These are phyloP conservation scores for Cornus kousa DNA, from an alignment of 148 eudicot species.

Conservation along the genomic window DNA sequence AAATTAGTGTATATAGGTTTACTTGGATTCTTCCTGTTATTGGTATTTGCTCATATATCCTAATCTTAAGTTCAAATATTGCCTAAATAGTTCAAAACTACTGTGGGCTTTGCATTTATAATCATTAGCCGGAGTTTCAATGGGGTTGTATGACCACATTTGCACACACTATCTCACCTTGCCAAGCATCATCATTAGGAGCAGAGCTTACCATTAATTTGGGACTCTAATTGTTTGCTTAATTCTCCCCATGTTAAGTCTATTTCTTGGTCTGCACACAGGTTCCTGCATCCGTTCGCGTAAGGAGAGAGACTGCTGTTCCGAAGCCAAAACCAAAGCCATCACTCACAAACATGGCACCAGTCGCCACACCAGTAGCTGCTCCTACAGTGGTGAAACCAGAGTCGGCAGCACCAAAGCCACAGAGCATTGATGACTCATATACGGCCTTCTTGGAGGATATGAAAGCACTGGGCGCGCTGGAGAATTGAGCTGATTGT, in stretches of 20 bases:
- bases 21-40: too few species aligned
- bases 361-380: constrained; percentile 30
- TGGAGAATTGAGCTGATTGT: constrained; percentile 55
- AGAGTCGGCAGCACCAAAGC: constrained; percentile 54
- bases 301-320: constrained; percentile 79
- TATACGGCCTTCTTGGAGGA: constrained; percentile 94
- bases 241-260: background rate
- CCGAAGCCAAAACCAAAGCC: constrained; percentile 78
- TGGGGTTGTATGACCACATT: too few species aligned
- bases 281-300: constrained; percentile 99
- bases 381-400: constrained; percentile 48
- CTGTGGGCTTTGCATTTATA: too few species aligned
- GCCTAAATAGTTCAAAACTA: too few species aligned
- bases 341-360: constrained; percentile 30
- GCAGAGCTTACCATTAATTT: background rate
- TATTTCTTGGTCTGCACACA: constrained; percentile 22
- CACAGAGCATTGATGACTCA: constrained; percentile 83
- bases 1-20: too few species aligned
- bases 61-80: too few species aligned
- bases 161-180: too few species aligned
- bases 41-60: too few species aligned
- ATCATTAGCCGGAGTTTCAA: too few species aligned
- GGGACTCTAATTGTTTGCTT: background rate
- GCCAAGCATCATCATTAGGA: background rate
- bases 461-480: constrained; percentile 98